Base-by-base conservation (phyloP, 2,329 filamentous ascomycete species). In the Sphaerostilbella broomeana region DNA sequence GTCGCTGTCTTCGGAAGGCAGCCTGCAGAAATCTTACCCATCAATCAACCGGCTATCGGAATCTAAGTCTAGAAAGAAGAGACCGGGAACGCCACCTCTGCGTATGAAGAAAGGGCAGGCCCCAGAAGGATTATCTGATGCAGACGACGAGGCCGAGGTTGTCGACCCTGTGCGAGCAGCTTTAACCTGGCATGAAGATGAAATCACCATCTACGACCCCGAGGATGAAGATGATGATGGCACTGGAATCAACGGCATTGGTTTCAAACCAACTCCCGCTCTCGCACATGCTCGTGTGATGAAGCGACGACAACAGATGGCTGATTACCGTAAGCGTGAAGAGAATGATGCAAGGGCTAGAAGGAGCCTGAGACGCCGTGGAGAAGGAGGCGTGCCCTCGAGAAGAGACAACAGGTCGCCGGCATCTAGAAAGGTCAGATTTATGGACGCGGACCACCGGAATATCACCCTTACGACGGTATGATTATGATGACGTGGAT, bases 181-280 rank as follows among this genome's bases (percentile, higher is more conserved):
- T 3, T 62, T 81, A 37, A 82, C 79, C 2, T 83, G 79, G 79
- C 77, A 77, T 50, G 76, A 81, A 47, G 73, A 81, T 48, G 79
- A 82, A 53, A 82, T 83, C 44, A 82, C 79, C 2, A 67, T 81
- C 19, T 79, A 81, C 55, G 73, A 81, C 48, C 74, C 77, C 1
- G 65, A 77, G 27, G 79, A 82, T 52, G 69, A 73, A 46, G 78
- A 83, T 46, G 79, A 83, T 51, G 79, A 83, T 51, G 79, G 79
- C 35, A 75, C 72, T 4, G 79, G 79, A 16, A 76, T 83, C 51
- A 81, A 83, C 54, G 79, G 79, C 5, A 76, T 83, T 44, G 79
- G 79, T 1, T 83, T 82, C 60, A 76, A 70, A 50, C 78, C 79
- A 2, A 81, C 77, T 0, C 67, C 77, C 5, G 76, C 75, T 15